phyloP scores from a whole-genome alignment of 495 filamentous ascomycete genomes.

The Lophiostoma macrostomum region DNA sequence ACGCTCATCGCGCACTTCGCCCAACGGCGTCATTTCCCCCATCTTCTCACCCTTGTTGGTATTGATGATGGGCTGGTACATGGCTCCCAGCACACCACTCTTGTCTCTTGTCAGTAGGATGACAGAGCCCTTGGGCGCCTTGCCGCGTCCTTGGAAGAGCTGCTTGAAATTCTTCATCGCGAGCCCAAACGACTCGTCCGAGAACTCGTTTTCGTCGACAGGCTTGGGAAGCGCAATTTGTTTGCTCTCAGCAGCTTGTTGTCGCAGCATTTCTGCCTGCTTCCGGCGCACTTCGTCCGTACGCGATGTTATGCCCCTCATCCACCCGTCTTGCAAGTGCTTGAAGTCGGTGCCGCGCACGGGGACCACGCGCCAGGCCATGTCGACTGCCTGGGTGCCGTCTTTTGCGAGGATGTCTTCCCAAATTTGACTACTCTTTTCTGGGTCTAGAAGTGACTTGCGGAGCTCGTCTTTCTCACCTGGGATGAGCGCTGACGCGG shows the following conservation, averaged over 20 bases:
- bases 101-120: slow-evolving; percentile 68
- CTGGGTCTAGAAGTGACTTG: slow-evolving; percentile 64
- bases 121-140: slow-evolving; percentile 70
- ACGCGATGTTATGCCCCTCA: slow-evolving; percentile 74
- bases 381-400: slow-evolving; percentile 56
- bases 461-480: slow-evolving; percentile 71
- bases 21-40: slow-evolving; percentile 52
- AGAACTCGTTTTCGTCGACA: slow-evolving; percentile 26
- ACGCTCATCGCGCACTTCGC: slow-evolving; percentile 71
- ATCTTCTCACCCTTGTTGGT: slow-evolving; percentile 39
- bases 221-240: slow-evolving; percentile 18
- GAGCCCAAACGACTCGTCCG: slow-evolving; percentile 60
- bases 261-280: slow-evolving; percentile 19
- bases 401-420: slow-evolving; percentile 58
- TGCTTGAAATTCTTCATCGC: slow-evolving; percentile 72
- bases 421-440: slow-evolving; percentile 67
- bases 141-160: slow-evolving; percentile 67
- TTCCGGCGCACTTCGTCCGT: slow-evolving; percentile 45
- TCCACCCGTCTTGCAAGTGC: slow-evolving; percentile 87
- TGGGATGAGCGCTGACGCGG: slow-evolving; percentile 78
- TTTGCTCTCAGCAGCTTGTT: slow-evolving; percentile 19
- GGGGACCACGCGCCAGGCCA: slow-evolving; percentile 74
- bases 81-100: slow-evolving; percentile 62
- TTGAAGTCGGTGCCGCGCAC: slow-evolving; percentile 86
- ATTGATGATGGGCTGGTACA: slow-evolving; percentile 56